Conservation (phyloP, 768 basidiomycete species). For the Dacryopinax primogenitus region DNA sequence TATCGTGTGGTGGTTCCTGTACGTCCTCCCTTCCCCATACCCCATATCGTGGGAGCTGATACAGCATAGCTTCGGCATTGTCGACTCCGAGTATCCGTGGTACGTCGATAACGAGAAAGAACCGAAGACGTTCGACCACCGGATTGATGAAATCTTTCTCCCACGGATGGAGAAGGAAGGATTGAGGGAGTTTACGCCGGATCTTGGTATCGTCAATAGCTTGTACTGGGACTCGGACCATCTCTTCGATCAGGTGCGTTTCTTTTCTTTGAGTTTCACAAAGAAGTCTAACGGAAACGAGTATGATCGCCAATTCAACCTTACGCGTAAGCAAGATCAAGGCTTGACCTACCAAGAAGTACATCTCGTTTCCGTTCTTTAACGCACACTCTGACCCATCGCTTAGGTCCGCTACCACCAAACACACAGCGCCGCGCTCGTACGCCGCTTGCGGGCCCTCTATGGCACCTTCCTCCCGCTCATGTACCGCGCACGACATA, state of each 20-base stretch:
- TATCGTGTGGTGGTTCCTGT: background rate
- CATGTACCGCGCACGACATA: background rate
- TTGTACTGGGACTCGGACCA: constrained; percentile 2
- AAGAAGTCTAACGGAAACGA: background rate
- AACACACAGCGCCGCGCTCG: background rate
- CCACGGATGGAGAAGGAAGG: background rate
- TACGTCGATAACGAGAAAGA: background rate
- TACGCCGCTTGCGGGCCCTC: background rate
- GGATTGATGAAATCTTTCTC: background rate
- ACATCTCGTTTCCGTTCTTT: background rate
- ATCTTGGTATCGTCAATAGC: background rate
- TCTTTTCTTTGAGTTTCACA: background rate
- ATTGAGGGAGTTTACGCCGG: background rate
- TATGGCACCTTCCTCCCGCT: background rate
- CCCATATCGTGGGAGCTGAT: background rate
- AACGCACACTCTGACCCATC: background rate
- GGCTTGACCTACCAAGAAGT: background rate
- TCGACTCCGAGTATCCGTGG: background rate
- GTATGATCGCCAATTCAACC: background rate
- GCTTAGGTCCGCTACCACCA: background rate
- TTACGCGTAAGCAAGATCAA: background rate
- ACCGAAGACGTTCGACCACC: background rate
- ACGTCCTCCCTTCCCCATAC: background rate
- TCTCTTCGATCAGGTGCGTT: background rate
- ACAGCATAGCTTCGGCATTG: background rate